Evolutionary conservation across 192 early-diverging fungal species (phyloP).

Genomic region (Entrophospora sp.): DNA sequence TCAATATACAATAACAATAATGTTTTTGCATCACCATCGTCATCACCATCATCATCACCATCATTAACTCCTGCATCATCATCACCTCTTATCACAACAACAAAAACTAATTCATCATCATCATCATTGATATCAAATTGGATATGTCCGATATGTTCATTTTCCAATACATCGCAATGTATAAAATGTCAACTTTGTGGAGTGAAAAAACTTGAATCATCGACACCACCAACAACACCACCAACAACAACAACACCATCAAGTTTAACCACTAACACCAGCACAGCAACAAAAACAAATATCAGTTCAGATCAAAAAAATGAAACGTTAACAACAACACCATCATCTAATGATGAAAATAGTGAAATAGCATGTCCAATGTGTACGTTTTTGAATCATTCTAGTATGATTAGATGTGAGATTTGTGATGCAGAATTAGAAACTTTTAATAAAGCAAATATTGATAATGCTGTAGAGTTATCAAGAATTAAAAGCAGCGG

Average conservation of each 20-base stretch:
- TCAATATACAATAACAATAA: no score
- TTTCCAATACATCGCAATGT: constrained; percentile 28
- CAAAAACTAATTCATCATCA: no score
- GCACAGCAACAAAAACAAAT: no score
- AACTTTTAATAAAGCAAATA: neutral
- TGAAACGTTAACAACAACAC: neutral
- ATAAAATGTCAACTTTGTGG: constrained; percentile 53
- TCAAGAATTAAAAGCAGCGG: neutral
- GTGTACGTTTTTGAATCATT: constrained; percentile 88
- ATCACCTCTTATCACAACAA: no score
- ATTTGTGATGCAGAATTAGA: constrained; percentile 68
- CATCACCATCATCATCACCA: no score
- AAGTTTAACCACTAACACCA: no score
- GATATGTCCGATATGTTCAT: constrained; percentile 48
- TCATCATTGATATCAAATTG: no score
- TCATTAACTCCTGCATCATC: no score
- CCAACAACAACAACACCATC: neutral
- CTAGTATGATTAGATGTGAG: constrained; percentile 71
- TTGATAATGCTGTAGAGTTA: neutral
- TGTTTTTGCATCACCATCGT: no score
- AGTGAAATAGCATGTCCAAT: constrained; percentile 48
- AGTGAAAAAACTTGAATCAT: constrained; percentile 27
- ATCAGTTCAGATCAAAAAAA: no score
- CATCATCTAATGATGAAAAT: neutral
- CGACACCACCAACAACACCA: neutral